Base-by-base conservation (phyloP, 2,329 filamentous ascomycete genomes). In the Blumeria hordei region DNA sequence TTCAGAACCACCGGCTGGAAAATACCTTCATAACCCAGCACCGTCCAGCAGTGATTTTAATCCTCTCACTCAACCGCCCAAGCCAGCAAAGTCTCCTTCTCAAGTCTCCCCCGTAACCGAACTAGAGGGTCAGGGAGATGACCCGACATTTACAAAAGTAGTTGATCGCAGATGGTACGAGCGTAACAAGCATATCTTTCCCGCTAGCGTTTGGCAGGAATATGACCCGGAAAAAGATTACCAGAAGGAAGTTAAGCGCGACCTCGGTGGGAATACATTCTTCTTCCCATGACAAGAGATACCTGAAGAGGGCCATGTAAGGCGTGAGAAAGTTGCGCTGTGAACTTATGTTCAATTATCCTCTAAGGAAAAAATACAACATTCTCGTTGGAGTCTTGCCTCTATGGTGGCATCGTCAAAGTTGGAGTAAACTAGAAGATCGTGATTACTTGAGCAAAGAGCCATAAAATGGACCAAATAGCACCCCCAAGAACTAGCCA, bases 141-240 rank as follows among this genome's bases (percentile, higher is more conserved):
- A 96, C 62, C 80, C 88, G 0, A 76, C 76, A 3, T 69, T 84
- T 58, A 96, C 90, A 3, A 96, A 95, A 66, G 88, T 98, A 3
- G 90, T 98, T 3, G 90, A 98, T 70, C 77, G 92, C 57, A 74
- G 92, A 57, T 98, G 92, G 92, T 98, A 95, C 67, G 88, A 95
- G 71, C 78, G 81, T 64, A 95, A 96, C 67, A 98, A 96, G 69
- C 92, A 98, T 68, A 96, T 98, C 56, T 98, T 90, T 66, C 92
- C 92, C 0, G 90, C 90, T 18, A 96, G 86, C 65, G 77, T 90
- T 50, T 98, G 92, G 92, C 86, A 88, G 62, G 85, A 94, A 59
- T 98, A 94, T 66, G 88, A 94, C 60, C 83, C 88, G 0, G 85
- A 86, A 58, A 85, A 84, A 67, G 85, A 95, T 63, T 94, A 94